Evolutionary conservation across 768 basidiomycete species (phyloP).

Genomic region (Vishniacozyma victoriae): DNA sequence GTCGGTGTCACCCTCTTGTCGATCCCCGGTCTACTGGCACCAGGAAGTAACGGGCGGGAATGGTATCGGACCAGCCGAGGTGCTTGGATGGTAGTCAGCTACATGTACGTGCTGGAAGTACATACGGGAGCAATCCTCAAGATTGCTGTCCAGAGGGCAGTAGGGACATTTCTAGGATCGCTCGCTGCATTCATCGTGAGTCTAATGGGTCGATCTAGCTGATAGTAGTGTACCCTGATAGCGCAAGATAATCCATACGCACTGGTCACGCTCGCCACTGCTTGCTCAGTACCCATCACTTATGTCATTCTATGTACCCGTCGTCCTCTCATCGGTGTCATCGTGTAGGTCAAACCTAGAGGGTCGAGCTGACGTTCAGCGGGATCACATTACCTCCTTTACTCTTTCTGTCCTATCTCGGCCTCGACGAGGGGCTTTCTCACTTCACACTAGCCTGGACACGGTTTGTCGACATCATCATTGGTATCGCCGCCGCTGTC

Average conservation of each 20-base stretch:
- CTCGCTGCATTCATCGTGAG: slow-evolving; percentile 41
- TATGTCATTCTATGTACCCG: slow-evolving; percentile 40
- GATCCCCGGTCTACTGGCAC: slow-evolving; percentile 40
- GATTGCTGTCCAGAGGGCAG: slow-evolving; percentile 38
- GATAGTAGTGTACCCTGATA: slow-evolving; percentile 34
- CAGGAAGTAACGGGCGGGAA: slow-evolving; percentile 21
- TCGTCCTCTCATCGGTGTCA: slow-evolving; percentile 9
- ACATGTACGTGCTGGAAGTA: slow-evolving; percentile 45
- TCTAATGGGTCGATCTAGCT: background rate
- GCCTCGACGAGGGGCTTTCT: slow-evolving; percentile 15
- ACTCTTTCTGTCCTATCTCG: slow-evolving; percentile 43
- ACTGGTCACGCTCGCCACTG: slow-evolving; percentile 39
- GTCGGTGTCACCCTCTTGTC: slow-evolving; percentile 39
- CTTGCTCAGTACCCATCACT: slow-evolving; percentile 37
- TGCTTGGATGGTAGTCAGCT: slow-evolving; percentile 43
- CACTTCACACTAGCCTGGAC: slow-evolving; percentile 37
- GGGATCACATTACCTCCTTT: slow-evolving; percentile 47
- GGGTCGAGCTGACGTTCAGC: slow-evolving; percentile 8
- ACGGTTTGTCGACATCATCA: slow-evolving; percentile 38
- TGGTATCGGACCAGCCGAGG: slow-evolving; percentile 38
- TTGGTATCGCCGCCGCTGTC: slow-evolving; percentile 46
- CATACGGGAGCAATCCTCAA: slow-evolving; percentile 45
- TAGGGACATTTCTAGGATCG: slow-evolving; percentile 44
- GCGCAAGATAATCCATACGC: slow-evolving; percentile 41
- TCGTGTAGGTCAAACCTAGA: slow-evolving; percentile 9